Base-by-base conservation (phyloP, 768 basidiomycete species). In the Podaxis sp. region DNA sequence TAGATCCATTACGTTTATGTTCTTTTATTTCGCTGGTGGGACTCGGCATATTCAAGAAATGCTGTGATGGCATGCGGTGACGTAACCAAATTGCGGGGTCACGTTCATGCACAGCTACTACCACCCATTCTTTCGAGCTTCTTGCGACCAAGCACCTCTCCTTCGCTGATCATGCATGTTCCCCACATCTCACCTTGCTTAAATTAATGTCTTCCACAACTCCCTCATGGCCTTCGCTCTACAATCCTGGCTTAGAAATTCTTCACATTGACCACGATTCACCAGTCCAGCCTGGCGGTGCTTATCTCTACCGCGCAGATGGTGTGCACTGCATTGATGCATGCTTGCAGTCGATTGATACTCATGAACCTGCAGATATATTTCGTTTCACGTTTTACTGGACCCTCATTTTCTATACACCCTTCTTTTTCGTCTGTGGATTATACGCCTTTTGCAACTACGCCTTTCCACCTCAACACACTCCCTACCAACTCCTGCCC, bases 321-420 rank as follows among this genome's bases (percentile, higher is more conserved):
- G 81, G 82, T 78, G 11, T 9, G 69, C 28, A 11, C 9, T 57
- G 6, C 18, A 23, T 40, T 57, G 32, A n/a, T 4, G 10, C 27
- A 36, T 52, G n/a, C 21, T 1, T 3, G 36, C 25, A 14, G 13
- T 36, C 13, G 37, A 35, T 16, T 18, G 7, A 11, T 0, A 9
- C 40, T 18, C 28, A 44, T 14, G 28, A 27, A 36, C 27, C 16
- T 42, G 56, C 57, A 83, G 81, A 84, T 62, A 68, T 82, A 25
- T 82, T 84, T 67, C 75, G 75, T 37, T 82, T 82, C 69, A 82
- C 81, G 25, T 68, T 84, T 16, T 82, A 79, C 61, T 84, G 82
- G 82, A 80, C 74, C 16, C 71, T 82, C 11, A 69, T 79, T 38
- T 79, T 82, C 57, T 82, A 82, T 68, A 77, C 75, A 0, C 82